Evolutionary conservation across 192 early-diverging fungal genomes (phyloP), one percentile per base, ranked within the genome.

Genomic region (Spizellomyces punctatus): DNA sequence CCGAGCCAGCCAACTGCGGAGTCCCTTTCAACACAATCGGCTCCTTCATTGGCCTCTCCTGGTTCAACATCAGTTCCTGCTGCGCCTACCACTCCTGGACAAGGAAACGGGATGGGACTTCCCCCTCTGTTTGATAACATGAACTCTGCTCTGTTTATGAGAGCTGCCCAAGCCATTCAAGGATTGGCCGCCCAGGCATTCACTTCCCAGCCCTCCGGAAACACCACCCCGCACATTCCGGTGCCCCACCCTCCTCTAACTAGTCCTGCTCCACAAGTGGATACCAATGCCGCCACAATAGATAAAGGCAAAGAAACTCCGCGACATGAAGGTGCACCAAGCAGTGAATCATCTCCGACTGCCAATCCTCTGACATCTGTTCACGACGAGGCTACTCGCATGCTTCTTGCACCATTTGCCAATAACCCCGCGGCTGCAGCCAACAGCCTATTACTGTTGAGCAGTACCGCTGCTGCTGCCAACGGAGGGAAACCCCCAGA

Each of bases 381-480:
- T 14, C 17, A 61, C 36, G 50, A 54, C 14, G 50, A 54, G 17
- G 17, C 50, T 12, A 54, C 50, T n/a, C 50, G 50, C 14, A 54
- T 54, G 50, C 50, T 54, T 54, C 52, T 55, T 8, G 21, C 66
- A 4, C 17, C 17, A 8, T 68, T 57, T 57, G 69, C 8, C 41
- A 62, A 71, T 44, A 71, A 71, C 59, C 69, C 69, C 9, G 69
- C 69, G n/a, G 69, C 69, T 10, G 69, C 69, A 6, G 69, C 69
- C 12, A 62, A 60, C 47, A 71, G 69, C 36, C 47, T 71, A 8
- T 21, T 71, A 45, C 45, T 71, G n/a, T 44, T 71, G 42, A 62
- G 58, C 58, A 71, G 59, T 61, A 9, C 59, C 16, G 59, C 42
- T 6, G 16, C 22, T 61, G 22, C 59, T 36, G 22, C 59, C 42